These are phyloP conservation scores for Phoma sp. DNA, from an alignment of 2,329 filamentous ascomycete genomes.

Conservation along the genomic window DNA sequence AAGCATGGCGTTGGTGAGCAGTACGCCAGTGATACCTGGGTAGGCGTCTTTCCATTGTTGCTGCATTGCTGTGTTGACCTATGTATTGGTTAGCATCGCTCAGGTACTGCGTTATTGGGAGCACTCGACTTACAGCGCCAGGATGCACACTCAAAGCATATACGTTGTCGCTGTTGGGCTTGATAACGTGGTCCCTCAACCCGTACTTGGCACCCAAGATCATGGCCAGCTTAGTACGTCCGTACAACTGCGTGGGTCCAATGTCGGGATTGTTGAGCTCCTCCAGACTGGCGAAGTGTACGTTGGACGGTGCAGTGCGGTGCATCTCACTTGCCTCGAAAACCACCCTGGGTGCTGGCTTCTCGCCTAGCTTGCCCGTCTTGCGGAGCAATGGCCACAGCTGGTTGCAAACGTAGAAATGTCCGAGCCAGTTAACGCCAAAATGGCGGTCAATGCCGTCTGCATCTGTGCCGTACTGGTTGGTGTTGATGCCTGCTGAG, in stretches of 20 bases:
- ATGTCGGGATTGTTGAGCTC: constrained; percentile 53
- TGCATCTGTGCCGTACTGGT: constrained; percentile 47
- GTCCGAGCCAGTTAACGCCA: constrained; percentile 54
- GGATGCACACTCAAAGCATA: constrained; percentile 54
- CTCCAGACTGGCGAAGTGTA: constrained; percentile 50
- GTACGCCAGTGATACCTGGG: constrained; percentile 50
- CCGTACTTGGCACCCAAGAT: constrained; percentile 55
- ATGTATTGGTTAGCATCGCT: not conserved
- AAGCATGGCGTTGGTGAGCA: constrained; percentile 47
- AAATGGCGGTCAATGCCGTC: constrained; percentile 52
- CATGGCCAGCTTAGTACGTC: constrained; percentile 52
- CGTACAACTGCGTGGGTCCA: constrained; percentile 49
- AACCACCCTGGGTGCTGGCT: constrained; percentile 50
- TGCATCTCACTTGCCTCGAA: constrained; percentile 54
- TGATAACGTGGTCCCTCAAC: constrained; percentile 51
- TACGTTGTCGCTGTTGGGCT: constrained; percentile 51
- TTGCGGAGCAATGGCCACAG: constrained; percentile 53
- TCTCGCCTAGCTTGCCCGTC: constrained; percentile 47
- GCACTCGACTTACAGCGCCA: constrained; percentile 27
- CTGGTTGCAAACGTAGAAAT: constrained; percentile 53
- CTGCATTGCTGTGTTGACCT: constrained; percentile 56
- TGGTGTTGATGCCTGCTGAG: constrained; percentile 54
- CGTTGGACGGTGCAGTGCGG: constrained; percentile 40
- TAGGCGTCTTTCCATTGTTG: constrained; percentile 57
- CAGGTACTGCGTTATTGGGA: too few relatives aligned